Evolutionary conservation across 345 rosid species (phyloP), one percentile per base, ranked within the genome.

Genomic region (Citrus sp.): DNA sequence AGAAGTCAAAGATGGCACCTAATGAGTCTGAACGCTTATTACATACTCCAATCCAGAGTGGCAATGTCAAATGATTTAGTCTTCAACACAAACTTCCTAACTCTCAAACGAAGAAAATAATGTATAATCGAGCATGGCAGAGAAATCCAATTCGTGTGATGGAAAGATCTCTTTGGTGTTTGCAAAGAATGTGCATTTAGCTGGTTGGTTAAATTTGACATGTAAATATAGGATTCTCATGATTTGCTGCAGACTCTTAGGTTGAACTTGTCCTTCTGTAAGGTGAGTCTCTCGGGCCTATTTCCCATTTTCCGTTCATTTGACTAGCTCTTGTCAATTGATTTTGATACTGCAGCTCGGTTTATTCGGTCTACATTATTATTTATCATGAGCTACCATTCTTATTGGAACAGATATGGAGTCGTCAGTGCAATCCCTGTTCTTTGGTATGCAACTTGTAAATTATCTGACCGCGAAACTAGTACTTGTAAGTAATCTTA

Each of bases 1-100:
- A 87, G 67, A 87, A 87, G 79, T 55, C 88, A 7, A 88, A 83
- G 80, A 34, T 76, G 79, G 62, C 86, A 32, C 84, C 76, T 51
- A 86, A 85, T 72, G 89, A 88, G 77, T 80, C 86, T 7, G 76
- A 81, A 60, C 69, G 66, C 22, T 35, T 74, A 46, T 54, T 80
- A 21, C 80, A 46, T 22, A 37, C 83, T 54, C 51, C 80, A 19
- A 79, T 84, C 42, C 54, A 67, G 76, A 84, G 76, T 22, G 63
- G 83, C 75, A 58, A 79, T 25, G 77, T 73, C 82, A 79, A 76
- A 71, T 82, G 74, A 87, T 32, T 55, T 55, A n/a, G 5, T 28
- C 34, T 65, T 67, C 49, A 60, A 58, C 25, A 32, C 34, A 35
- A 71, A 19, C 40, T n/a, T 21, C 16, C 38, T 22, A 70, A 55